Conservation (phyloP, 2,329 filamentous ascomycete genomes). For the Tolypocladium tropicale region DNA sequence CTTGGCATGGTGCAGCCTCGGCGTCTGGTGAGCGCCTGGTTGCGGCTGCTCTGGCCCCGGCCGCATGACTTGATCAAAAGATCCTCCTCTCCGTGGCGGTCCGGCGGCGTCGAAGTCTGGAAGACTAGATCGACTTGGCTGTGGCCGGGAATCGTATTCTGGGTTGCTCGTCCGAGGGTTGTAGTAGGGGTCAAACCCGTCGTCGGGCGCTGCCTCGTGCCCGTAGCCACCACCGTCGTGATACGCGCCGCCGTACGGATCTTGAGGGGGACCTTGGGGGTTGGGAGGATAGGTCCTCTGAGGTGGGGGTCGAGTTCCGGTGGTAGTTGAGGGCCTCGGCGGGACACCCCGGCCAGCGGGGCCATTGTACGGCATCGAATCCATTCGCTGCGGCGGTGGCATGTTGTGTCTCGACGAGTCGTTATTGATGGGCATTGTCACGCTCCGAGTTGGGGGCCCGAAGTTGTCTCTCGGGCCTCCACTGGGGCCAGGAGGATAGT, state of each 20-base stretch:
- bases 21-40: constrained; percentile 37
- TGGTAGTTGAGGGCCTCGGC: constrained; percentile 45
- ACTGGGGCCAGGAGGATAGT: constrained; percentile 15
- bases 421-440: constrained; percentile 50
- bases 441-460: constrained; percentile 44
- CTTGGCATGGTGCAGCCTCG: constrained; percentile 48
- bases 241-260: constrained; percentile 20
- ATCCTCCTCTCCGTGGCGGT: constrained; percentile 24
- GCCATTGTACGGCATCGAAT: constrained; percentile 36
- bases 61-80: constrained; percentile 39
- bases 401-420: constrained; percentile 29
- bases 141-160: constrained; percentile 10
- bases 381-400: constrained; percentile 25
- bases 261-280: constrained; percentile 26
- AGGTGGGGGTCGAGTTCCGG: constrained; percentile 39
- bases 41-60: constrained; percentile 31
- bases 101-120: constrained; percentile 34
- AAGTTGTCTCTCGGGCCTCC: constrained; percentile 29
- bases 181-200: constrained; percentile 47
- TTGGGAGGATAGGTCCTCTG: constrained; percentile 38
- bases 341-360: constrained; percentile 33
- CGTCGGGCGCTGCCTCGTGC: constrained; percentile 25
- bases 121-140: constrained; percentile 14
- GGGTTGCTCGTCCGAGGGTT: constrained; percentile 17
- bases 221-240: constrained; percentile 22